These are phyloP conservation scores for Nemania sp. DNA, from an alignment of 2,329 filamentous ascomycete genomes.

Conservation along the genomic window DNA sequence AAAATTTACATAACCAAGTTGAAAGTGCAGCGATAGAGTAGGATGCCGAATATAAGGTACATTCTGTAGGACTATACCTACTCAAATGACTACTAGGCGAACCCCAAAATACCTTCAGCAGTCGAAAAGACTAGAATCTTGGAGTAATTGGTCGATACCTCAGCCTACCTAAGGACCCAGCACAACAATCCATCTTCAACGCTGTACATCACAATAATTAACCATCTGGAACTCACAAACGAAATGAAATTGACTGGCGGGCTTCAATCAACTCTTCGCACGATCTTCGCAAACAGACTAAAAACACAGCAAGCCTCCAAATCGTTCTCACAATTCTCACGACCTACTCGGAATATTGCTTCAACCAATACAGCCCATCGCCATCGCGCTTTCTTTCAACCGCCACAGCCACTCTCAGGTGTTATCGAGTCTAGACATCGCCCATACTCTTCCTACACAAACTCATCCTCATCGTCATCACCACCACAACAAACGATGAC, in stretches of 20 bases:
- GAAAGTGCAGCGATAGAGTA: not conserved
- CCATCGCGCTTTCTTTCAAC: not conserved
- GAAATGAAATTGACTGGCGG: constrained; percentile 14
- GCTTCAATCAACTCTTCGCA: constrained; percentile 9
- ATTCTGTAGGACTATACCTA: too few species aligned
- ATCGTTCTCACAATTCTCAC: constrained; percentile 4
- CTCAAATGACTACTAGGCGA: too few species aligned
- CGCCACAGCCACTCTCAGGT: too few species aligned
- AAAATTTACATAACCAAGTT: too few species aligned
- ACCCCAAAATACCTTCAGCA: not conserved
- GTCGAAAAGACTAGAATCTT: constrained; percentile 9
- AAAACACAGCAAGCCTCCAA: not conserved
- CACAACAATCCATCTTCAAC: not conserved
- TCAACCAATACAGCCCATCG: constrained; percentile 1
- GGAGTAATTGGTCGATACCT: too few species aligned
- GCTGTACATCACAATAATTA: not conserved
- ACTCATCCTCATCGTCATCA: not conserved
- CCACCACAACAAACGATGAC: constrained; percentile 8
- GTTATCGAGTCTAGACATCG: too few species aligned
- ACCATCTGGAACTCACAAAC: not conserved
- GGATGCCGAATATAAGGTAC: not conserved
- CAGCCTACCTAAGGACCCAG: not conserved
- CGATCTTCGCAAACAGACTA: not conserved
- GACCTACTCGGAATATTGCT: not conserved
- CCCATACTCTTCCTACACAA: not conserved